Evolutionary conservation across 768 basidiomycete genomes (phyloP), one percentile per base, ranked within the genome.

Genomic region (Trichaptum fuscoviolaceum): DNA sequence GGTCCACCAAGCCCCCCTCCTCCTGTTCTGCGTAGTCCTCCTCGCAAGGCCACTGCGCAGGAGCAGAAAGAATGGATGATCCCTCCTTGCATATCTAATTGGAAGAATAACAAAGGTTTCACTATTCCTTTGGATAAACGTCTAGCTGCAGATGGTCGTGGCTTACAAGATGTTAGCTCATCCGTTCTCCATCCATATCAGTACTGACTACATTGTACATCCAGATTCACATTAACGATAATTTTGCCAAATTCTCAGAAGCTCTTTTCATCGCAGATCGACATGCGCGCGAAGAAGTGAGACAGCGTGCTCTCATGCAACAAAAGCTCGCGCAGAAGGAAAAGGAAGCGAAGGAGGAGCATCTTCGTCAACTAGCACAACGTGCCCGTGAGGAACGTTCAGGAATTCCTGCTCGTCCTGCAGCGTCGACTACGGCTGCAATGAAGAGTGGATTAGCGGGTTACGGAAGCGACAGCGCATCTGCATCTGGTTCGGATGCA

Each of bases 51-150:
- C 3, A 96, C 96, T 0, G 92, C 93, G 8, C 92, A 94, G 65
- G 97, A 99, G 75, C 96, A 98, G 80, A 99, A 99, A 79, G 97
- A 99, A 73, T 99, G 97, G 97, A 97, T 98, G 95, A 98, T 99
- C 66, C 97, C 97, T 20, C 97, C 97, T 20, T 99, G 96, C 76
- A 98, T 99, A 67, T 96, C 94, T 27, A 99, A 99, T 79, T 99
- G 97, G 97, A 99, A 99, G 82, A 99, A 99, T 82, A 98, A 99
- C 87, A 99, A 99, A 79, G 97, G 97, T 85, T 99, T 96, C 76
- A 99, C 97, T 1, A 98, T 99, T 73, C 96, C 97, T 42, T 84
- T 99, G 35, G 97, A 99, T 75, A 99, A 99, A 80, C 92, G 96
- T 69, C 81, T 99, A 64, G 97, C 97, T 52, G 96, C 97, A 3